phyloP scores from a whole-genome alignment of 192 early-diverging fungal genomes.

The Haplosporangium gracile region DNA sequence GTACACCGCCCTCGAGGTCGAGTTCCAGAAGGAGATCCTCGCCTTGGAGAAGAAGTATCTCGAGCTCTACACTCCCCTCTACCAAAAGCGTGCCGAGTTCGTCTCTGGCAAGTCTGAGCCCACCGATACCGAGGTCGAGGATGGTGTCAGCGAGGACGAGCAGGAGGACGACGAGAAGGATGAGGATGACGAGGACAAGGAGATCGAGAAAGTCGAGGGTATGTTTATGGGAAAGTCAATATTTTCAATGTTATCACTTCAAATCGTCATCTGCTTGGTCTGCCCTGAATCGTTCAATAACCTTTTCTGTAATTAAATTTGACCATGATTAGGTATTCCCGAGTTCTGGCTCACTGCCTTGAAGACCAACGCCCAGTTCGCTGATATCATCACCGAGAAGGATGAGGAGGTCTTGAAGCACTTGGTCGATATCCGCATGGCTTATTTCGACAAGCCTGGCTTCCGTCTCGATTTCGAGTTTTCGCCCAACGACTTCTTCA shows the following conservation, averaged over 20 bases:
- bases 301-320: background rate
- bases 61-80: constrained; percentile 87
- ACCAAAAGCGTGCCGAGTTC: constrained; percentile 87
- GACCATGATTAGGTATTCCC: constrained; percentile 79
- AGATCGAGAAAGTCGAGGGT: constrained; percentile 56
- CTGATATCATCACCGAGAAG: constrained; percentile 89
- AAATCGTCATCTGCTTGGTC: background rate
- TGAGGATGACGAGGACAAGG: constrained; percentile 63
- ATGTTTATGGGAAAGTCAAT: background rate
- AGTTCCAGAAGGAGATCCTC: constrained; percentile 95
- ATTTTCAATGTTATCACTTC: background rate
- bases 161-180: constrained; percentile 70
- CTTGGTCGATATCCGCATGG: constrained; percentile 89
- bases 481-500: constrained; percentile 89
- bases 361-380: constrained; percentile 85
- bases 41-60: constrained; percentile 98
- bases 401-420: constrained; percentile 92
- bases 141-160: constrained; percentile 73
- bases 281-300: background rate
- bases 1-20: constrained; percentile 85
- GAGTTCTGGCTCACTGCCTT: constrained; percentile 97
- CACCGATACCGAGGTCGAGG: constrained; percentile 85
- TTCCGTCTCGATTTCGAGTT: constrained; percentile 97
- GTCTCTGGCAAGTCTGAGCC: constrained; percentile 89
- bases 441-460: constrained; percentile 90